Evolutionary conservation across 768 basidiomycete species (phyloP).

Genomic region (Suillus placidus): DNA sequence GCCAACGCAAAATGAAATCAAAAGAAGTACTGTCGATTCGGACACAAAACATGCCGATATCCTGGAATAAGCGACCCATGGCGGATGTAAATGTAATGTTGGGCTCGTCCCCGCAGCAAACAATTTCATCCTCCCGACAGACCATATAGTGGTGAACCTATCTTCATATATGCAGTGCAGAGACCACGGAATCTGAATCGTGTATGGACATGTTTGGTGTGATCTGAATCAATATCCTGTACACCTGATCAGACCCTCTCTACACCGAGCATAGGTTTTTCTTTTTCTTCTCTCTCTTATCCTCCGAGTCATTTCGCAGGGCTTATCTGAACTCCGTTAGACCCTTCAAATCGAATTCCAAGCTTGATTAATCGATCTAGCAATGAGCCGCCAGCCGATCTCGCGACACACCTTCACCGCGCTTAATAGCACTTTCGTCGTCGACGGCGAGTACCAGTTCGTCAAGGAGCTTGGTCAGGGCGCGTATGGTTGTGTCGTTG

Average conservation of each 20-base stretch:
- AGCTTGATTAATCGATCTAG: not conserved
- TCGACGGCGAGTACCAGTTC: conserved; percentile 88
- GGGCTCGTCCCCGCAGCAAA: not conserved
- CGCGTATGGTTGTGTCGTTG: conserved; percentile 90
- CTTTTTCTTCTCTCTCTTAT: not conserved
- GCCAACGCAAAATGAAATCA: too few species aligned
- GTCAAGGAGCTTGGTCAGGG: conserved; percentile 98
- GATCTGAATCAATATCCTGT: conserved; percentile 27
- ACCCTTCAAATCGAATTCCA: not conserved
- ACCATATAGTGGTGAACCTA: too few species aligned
- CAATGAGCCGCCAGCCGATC: conserved; percentile 33
- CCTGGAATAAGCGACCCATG: too few species aligned
- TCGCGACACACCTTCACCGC: conserved; percentile 80
- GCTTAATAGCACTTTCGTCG: conserved; percentile 84
- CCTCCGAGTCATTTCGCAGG: not conserved
- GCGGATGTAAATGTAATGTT: too few species aligned
- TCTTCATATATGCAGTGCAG: conserved; percentile 1
- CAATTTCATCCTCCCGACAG: not conserved
- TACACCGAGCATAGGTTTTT: not conserved
- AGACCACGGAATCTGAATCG: not conserved
- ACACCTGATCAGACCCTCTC: not conserved
- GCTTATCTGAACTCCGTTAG: not conserved
- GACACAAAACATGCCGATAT: too few species aligned
- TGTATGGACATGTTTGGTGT: conserved; percentile 34
- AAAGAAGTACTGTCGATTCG: too few species aligned